These are phyloP conservation scores for Artemisia argyi DNA, from an alignment of 129 eudicot species.

Conservation along the genomic window DNA sequence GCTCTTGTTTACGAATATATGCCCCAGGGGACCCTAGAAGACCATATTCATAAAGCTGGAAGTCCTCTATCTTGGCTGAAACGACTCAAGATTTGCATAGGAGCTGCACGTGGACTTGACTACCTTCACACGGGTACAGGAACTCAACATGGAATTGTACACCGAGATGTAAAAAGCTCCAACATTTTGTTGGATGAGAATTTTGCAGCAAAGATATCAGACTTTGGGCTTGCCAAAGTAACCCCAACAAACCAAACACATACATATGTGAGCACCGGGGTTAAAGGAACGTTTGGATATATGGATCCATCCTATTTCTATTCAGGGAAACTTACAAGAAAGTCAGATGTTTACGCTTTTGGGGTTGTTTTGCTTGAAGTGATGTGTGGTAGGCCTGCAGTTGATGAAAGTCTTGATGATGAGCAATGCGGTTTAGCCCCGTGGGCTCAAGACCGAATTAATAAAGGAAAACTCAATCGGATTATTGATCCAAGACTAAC, in stretches of 20 bases:
- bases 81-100: conserved; percentile 27
- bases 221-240: conserved; percentile 29
- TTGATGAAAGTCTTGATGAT: conserved; percentile 30
- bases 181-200: conserved; percentile 27
- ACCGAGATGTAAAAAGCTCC: conserved; percentile 32
- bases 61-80: conserved; percentile 17
- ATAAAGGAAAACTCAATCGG: conserved; percentile 20
- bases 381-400: conserved; percentile 39
- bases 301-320: conserved; percentile 22
- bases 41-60: conserved; percentile 9
- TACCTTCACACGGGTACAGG: conserved; percentile 33
- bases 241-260: conserved; percentile 11
- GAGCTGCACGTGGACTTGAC: conserved; percentile 28
- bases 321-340: conserved; percentile 15
- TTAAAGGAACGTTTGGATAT: conserved; percentile 33
- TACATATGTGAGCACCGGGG: conserved; percentile 18
- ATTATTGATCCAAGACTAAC: conserved; percentile 29
- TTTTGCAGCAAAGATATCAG: conserved; percentile 27
- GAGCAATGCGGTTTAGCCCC: conserved; percentile 28
- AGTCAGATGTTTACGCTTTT: conserved; percentile 36
- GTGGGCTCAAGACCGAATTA: conserved; percentile 26
- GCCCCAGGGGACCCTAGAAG: conserved; percentile 24
- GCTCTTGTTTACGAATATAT: conserved; percentile 24
- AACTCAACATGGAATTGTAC: conserved; percentile 22
- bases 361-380: conserved; percentile 44